phyloP scores from a whole-genome alignment of 2,329 filamentous ascomycete genomes.

The Zymoseptoria passerinii region DNA sequence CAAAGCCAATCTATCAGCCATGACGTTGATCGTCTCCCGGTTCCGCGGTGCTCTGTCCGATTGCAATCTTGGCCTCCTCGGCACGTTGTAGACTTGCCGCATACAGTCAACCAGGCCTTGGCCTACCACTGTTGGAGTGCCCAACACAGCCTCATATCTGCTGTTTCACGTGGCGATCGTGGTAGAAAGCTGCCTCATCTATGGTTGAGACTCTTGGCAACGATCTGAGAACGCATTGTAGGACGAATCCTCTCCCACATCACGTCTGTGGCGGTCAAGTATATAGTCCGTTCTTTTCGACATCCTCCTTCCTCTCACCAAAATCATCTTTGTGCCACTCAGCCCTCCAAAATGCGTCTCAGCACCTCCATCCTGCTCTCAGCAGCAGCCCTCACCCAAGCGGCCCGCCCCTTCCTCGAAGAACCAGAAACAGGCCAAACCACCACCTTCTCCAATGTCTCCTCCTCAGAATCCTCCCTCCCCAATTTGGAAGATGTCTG shows the following conservation, averaged over 20 bases:
- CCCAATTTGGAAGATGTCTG: constrained; percentile 7
- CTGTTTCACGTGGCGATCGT: not conserved
- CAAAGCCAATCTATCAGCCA: not conserved
- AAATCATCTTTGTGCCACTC: not conserved
- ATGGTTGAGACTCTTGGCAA: not conserved
- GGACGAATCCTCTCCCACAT: not conserved
- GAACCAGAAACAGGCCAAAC: constrained; percentile 9
- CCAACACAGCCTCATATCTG: not conserved
- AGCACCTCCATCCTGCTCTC: not conserved
- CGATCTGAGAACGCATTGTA: not conserved
- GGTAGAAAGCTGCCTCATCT: not conserved
- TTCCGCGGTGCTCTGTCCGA: not conserved
- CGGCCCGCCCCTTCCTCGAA: constrained; percentile 9
- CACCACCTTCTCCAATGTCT: not conserved
- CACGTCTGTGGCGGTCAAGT: not conserved
- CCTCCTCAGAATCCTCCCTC: constrained; percentile 4
- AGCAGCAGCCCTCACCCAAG: constrained; percentile 6
- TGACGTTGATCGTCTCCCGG: not conserved
- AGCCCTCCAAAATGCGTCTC: not conserved
- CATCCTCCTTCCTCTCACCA: not conserved
- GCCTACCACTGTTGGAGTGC: not conserved
- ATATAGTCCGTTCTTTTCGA: not conserved
- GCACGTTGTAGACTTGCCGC: not conserved
- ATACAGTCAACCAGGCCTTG: not conserved
- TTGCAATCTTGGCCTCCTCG: not conserved